Evolutionary conservation across 108 stramenopile species (phyloP), one percentile per base, ranked within the genome.

Genomic region (Skeletonema grethae): DNA sequence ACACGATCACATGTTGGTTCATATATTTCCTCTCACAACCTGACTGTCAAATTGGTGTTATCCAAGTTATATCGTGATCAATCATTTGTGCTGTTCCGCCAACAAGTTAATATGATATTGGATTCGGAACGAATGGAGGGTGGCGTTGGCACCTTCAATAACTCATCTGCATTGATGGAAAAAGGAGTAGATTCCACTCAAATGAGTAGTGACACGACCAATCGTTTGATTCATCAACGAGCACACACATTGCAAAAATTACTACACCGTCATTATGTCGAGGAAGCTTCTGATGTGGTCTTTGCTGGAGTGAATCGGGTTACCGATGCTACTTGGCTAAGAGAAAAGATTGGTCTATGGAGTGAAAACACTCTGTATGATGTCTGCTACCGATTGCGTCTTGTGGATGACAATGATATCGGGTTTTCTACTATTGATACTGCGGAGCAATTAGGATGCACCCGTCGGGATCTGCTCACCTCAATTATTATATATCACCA

Each of bases 351-450:
- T 29, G 87, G 83, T 24, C 43, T 91, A 60, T 67, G 90, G 74
- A 82, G 57, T 31, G 70, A 86, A 64, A 57, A 72, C 2, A 69
- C 86, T 32, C 62, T 98, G 45, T 59, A 83, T 29, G 86, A 91
- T 20, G 50, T 97, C 24, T 83, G 96, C 15, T 83, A 85, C 76
- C 81, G 89, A 56, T 64, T 97, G 66, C 70, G 92, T 29, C 73
- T 97, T 48, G 63, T 97, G 34, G 80, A 89, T 46, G 82, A 84
- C n/a, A 63, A 69, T 6, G 77, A 68, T 38, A 28, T 31, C 18
- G 24, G 32, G 0, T 76, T 69, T n/a, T 41, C 29, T 46, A 61
- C 72, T 3, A 64, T 48, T 12, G 66, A 63, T 7, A 16, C 38
- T 63, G 64, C 70, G 13, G 38, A 72, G 67, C 8, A 50, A 66